Conservation (phyloP, 352 stramenopile species). For the Phytophthora cryptogea region DNA sequence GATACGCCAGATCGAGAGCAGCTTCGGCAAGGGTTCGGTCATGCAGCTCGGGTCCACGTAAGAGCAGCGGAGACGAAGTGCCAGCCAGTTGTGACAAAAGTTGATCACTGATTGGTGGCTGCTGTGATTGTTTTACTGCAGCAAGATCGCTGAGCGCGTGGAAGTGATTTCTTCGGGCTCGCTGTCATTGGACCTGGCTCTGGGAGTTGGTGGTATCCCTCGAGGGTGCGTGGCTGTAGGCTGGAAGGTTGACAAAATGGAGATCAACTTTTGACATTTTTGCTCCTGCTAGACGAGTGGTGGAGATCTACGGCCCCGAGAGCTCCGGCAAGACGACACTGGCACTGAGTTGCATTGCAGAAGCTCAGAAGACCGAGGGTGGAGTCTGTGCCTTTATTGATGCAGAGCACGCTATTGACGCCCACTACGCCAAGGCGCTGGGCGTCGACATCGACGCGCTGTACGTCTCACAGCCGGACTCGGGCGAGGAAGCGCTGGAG, state of each 20-base stretch:
- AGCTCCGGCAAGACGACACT: constrained; percentile 98
- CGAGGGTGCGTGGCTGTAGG: constrained; percentile 66
- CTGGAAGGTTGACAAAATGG: background rate
- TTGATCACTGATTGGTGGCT: constrained; percentile 5
- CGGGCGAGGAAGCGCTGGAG: constrained; percentile 97
- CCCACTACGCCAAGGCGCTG: constrained; percentile 92
- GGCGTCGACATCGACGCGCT: constrained; percentile 97
- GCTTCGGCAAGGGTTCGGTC: constrained; percentile 96
- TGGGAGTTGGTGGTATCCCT: constrained; percentile 94
- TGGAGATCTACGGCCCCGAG: constrained; percentile 99
- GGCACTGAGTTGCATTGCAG: constrained; percentile 96
- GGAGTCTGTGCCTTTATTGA: constrained; percentile 98
- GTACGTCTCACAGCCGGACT: constrained; percentile 97
- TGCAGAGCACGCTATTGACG: constrained; percentile 98
- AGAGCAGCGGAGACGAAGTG: background rate
- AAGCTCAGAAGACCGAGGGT: constrained; percentile 92
- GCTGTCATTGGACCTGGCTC: constrained; percentile 92
- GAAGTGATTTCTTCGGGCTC: constrained; percentile 95
- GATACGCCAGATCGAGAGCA: constrained; percentile 95
- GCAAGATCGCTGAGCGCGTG: constrained; percentile 87
- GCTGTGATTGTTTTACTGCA: constrained; percentile 18
- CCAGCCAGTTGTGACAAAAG: constrained; percentile 6
- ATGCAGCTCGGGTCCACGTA: constrained; percentile 95
- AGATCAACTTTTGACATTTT: constrained; percentile 22
- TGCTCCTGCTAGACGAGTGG: constrained; percentile 79